Evolutionary conservation across 2,329 filamentous ascomycete genomes (phyloP).

Genomic region (Coniochaeta prunicola): DNA sequence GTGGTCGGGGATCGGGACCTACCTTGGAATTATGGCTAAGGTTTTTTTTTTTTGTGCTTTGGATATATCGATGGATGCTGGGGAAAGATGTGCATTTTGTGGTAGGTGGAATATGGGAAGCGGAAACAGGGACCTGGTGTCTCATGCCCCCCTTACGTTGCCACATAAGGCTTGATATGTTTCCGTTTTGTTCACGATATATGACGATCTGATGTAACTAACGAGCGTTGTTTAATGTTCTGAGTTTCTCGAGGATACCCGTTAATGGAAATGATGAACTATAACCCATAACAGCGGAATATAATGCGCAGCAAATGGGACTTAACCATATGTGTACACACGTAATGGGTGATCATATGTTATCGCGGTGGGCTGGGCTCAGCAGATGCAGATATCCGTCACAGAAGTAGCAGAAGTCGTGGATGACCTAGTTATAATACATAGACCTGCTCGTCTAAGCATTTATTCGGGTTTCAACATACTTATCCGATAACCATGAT

Average conservation of each 20-base stretch:
- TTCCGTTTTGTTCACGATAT: constrained; percentile 9
- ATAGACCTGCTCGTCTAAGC: too few relatives aligned
- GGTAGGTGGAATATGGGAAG: not conserved
- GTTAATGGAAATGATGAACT: not conserved
- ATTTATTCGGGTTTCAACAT: too few relatives aligned
- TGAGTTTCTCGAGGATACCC: constrained; percentile 1
- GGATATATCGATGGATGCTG: not conserved
- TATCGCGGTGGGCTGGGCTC: too few relatives aligned
- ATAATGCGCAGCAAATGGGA: too few relatives aligned
- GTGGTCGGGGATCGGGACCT: constrained; percentile 40
- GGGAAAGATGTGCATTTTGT: too few relatives aligned
- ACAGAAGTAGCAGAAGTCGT: too few relatives aligned
- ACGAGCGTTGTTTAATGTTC: not conserved
- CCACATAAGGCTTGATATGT: not conserved
- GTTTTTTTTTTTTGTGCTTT: not conserved
- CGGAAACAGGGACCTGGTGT: constrained; percentile 2
- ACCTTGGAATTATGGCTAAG: constrained; percentile 36
- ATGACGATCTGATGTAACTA: constrained; percentile 10
- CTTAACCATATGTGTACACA: too few relatives aligned
- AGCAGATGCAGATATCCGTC: too few relatives aligned
- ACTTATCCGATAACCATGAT: too few relatives aligned
- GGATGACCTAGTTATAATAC: too few relatives aligned
- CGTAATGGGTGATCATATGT: too few relatives aligned
- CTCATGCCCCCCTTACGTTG: not conserved
- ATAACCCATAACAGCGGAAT: too few relatives aligned